phyloP scores from a whole-genome alignment of 1,284 basidiomycete genomes.

The Neonothopanus nambi region DNA sequence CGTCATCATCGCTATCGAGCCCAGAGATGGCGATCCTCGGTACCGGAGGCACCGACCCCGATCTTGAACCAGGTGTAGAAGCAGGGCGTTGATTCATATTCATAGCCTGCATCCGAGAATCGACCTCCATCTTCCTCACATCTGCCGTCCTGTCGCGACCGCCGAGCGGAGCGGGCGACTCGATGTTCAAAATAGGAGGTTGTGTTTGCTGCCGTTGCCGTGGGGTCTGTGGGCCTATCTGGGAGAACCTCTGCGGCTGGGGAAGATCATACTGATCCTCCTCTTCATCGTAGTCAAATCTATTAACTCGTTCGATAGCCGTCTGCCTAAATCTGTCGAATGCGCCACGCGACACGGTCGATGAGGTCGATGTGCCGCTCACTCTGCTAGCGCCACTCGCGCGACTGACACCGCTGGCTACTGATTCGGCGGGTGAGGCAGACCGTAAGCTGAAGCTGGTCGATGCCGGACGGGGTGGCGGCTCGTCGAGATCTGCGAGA shows the following conservation, averaged over 20 bases:
- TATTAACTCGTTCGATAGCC: not conserved
- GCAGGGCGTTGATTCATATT: not conserved
- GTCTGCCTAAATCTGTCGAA: slow-evolving; percentile 5
- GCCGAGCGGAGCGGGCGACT: slow-evolving; percentile 46
- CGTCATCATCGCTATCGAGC: not conserved
- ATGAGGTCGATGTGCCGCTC: too few species aligned
- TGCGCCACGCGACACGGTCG: not conserved
- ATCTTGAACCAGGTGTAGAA: not conserved
- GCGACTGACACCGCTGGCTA: too few species aligned
- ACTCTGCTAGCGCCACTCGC: too few species aligned
- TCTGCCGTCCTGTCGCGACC: slow-evolving; percentile 41
- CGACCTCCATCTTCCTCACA: slow-evolving; percentile 22
- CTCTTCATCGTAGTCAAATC: not conserved
- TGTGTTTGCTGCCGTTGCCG: slow-evolving; percentile 3
- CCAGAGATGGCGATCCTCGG: slow-evolving; percentile 7
- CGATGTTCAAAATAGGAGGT: slow-evolving; percentile 25
- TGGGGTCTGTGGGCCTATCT: not conserved
- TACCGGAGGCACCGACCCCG: not conserved
- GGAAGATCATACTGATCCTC: not conserved
- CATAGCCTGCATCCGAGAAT: not conserved
- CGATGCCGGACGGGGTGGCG: slow-evolving; percentile 10
- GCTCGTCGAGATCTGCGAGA: slow-evolving; percentile 7
- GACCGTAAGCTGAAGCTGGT: slow-evolving; percentile 1
- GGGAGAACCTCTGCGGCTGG: not conserved
- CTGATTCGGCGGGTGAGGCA: too few species aligned